These are phyloP conservation scores for Mycocentrospora acerina DNA, from an alignment of 2,329 filamentous ascomycete species.

Conservation along the genomic window DNA sequence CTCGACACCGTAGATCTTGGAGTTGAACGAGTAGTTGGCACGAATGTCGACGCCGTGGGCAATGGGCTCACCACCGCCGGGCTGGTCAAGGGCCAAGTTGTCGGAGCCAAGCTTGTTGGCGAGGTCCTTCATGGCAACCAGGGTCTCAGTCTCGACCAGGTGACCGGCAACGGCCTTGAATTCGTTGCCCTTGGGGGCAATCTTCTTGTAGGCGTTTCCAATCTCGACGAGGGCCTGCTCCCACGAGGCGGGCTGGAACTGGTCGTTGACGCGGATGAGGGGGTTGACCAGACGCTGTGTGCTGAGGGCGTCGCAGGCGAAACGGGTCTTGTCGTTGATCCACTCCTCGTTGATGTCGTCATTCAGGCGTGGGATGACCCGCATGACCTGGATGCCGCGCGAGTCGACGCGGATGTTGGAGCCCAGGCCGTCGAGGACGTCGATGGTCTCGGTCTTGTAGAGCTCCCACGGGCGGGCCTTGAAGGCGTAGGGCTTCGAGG, in stretches of 20 bases:
- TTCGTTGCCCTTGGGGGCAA: constrained; percentile 85
- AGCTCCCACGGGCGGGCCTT: constrained; percentile 95
- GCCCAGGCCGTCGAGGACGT: constrained; percentile 88
- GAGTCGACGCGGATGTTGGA: constrained; percentile 95
- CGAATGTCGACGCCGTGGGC: constrained; percentile 92
- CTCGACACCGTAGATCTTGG: constrained; percentile 88
- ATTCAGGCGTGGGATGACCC: constrained; percentile 87
- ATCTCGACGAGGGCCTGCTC: constrained; percentile 93
- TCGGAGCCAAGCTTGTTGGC: constrained; percentile 96
- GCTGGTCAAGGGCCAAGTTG: constrained; percentile 90
- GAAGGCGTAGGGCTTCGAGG: constrained; percentile 97
- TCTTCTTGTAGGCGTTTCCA: constrained; percentile 72
- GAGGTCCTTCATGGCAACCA: constrained; percentile 96
- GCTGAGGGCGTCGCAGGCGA: constrained; percentile 94
- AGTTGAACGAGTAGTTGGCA: constrained; percentile 97
- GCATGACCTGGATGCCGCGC: constrained; percentile 93
- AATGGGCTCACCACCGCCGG: constrained; percentile 77
- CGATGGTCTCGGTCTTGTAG: constrained; percentile 92
- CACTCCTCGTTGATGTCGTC: constrained; percentile 99
- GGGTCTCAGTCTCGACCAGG: constrained; percentile 85
- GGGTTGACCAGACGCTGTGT: constrained; percentile 94
- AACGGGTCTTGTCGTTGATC: constrained; percentile 98
- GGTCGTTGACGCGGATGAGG: constrained; percentile 81
- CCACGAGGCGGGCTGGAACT: constrained; percentile 92
- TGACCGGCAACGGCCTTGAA: constrained; percentile 95